Evolutionary conservation across 768 basidiomycete species (phyloP).

Genomic region (Suillus hirtellus): DNA sequence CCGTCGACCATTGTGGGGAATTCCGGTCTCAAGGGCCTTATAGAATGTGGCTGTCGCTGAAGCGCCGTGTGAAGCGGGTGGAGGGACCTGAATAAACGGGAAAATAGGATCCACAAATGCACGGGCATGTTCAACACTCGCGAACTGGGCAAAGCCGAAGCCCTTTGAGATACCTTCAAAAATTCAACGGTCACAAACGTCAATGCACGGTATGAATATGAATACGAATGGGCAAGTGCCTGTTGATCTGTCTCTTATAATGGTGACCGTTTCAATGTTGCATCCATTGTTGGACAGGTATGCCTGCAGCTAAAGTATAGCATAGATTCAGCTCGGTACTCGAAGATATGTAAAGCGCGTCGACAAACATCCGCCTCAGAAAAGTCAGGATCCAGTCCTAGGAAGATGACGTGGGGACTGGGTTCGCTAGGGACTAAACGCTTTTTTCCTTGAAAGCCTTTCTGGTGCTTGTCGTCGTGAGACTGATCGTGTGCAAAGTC

Average conservation of each 20-base stretch:
- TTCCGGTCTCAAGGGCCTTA: constrained; percentile 70
- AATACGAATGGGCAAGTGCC: constrained; percentile 89
- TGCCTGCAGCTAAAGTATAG: constrained; percentile 66
- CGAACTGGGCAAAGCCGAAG: constrained; percentile 96
- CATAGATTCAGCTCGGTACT: constrained; percentile 37
- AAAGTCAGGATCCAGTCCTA: constrained; percentile 90
- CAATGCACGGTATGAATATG: constrained; percentile 67
- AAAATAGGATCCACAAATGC: constrained; percentile 90
- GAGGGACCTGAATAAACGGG: constrained; percentile 91
- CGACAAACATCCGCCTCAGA: constrained; percentile 88
- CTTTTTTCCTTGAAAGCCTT: constrained; percentile 59
- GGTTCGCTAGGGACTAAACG: constrained; percentile 82
- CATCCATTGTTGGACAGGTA: constrained; percentile 73
- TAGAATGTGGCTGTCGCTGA: constrained; percentile 70
- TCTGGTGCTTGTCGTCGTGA: constrained; percentile 49
- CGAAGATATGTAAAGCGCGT: constrained; percentile 35
- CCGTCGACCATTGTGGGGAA: constrained; percentile 75
- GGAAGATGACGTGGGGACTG: constrained; percentile 92
- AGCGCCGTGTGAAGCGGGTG: constrained; percentile 85
- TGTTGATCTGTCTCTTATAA: constrained; percentile 95
- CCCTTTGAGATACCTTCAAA: constrained; percentile 89
- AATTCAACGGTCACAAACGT: constrained; percentile 68
- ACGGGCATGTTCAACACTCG: constrained; percentile 80
- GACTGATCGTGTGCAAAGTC: constrained; percentile 46
- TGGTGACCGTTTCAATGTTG: constrained; percentile 84